Conservation (phyloP, 2,329 filamentous ascomycete genomes). For the Coniochaeta sp. region DNA sequence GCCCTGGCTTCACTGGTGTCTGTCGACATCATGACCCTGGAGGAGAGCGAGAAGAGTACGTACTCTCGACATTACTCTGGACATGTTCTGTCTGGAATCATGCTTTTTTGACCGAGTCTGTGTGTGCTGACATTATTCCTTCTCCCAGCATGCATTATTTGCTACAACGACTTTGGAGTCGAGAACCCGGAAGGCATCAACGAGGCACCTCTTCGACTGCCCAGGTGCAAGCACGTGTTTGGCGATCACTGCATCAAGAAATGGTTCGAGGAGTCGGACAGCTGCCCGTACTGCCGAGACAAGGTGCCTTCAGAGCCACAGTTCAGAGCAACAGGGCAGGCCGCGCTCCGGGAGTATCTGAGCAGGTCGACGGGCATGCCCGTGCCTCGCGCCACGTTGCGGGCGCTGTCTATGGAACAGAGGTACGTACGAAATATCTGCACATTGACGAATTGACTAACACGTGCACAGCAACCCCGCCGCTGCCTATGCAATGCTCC, state of each 20-base stretch:
- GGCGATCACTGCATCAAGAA: constrained; percentile 58
- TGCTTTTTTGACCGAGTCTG: neutral
- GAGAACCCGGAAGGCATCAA: constrained; percentile 49
- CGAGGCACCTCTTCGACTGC: constrained; percentile 50
- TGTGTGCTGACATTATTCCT: constrained; percentile 2
- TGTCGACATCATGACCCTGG: constrained; percentile 35
- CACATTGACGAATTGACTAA: neutral
- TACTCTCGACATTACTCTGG: constrained; percentile 5
- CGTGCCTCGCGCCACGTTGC: neutral
- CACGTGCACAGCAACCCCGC: neutral
- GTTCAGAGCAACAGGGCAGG: constrained; percentile 15
- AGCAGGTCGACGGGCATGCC: neutral
- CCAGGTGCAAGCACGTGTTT: constrained; percentile 58
- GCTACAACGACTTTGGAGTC: constrained; percentile 55
- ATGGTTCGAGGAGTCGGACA: constrained; percentile 57
- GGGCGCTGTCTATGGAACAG: neutral
- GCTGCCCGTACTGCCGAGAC: constrained; percentile 57
- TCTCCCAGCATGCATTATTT: constrained; percentile 50
- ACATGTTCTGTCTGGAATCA: no score
- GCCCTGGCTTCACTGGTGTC: constrained; percentile 39
- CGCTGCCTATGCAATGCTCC: neutral
- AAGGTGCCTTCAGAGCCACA: constrained; percentile 46
- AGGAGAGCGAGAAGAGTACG: constrained; percentile 41
- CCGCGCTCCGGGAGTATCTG: neutral
- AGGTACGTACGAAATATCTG: neutral